Conservation (phyloP, 140 eudicot genomes). For the Senecio squalidus region DNA sequence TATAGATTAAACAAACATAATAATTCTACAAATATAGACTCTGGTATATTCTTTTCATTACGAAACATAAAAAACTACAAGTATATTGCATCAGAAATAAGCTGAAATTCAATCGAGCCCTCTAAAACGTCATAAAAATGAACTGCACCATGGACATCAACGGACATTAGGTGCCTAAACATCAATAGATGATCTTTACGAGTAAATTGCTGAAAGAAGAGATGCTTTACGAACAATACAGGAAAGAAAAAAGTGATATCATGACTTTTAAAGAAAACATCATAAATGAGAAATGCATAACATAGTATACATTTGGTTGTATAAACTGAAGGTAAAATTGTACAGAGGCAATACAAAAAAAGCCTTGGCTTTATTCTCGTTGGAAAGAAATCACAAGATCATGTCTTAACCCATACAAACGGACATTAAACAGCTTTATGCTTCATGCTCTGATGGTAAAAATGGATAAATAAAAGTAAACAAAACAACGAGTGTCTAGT, state of each 20-base stretch:
- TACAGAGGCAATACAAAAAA: conserved; percentile 14
- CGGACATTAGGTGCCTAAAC: too few relatives aligned
- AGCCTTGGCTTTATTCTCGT: conserved; percentile 26
- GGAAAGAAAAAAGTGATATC: neutral
- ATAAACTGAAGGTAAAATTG: conserved; percentile 8
- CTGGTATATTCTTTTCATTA: too few relatives aligned
- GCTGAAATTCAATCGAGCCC: too few relatives aligned
- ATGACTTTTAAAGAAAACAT: neutral
- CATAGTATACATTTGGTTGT: neutral
- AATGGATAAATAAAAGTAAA: conserved; percentile 6
- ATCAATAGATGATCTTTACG: too few relatives aligned
- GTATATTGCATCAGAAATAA: too few relatives aligned
- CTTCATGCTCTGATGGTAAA: conserved; percentile 10
- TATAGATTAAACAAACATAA: too few relatives aligned
- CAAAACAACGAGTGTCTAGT: conserved; percentile 25
- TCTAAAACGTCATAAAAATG: too few relatives aligned
- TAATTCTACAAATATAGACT: too few relatives aligned
- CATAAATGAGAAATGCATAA: neutral
- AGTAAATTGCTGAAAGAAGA: too few relatives aligned
- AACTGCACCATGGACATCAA: too few relatives aligned
- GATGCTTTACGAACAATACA: too few relatives aligned
- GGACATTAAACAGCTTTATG: conserved; percentile 2
- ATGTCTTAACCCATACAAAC: conserved; percentile 15
- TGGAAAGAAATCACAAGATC: neutral
- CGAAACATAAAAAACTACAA: too few relatives aligned